phyloP scores from a whole-genome alignment of 78 protist genomes.

The Cavenderia fasciculata region DNA sequence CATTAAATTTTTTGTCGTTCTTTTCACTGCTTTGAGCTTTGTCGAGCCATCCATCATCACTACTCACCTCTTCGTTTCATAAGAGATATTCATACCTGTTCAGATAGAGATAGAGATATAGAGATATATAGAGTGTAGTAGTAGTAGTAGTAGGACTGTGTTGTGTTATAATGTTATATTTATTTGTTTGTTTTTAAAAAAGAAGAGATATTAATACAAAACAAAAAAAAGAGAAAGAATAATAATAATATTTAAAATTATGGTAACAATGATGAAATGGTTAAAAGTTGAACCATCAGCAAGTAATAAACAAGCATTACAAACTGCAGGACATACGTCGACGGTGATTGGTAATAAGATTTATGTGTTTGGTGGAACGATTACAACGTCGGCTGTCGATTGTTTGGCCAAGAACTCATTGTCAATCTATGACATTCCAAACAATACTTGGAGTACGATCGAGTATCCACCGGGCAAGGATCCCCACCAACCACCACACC shows the following conservation, averaged over 20 bases:
- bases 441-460: slow-evolving; percentile 6
- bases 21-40: no score
- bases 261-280: slow-evolving; percentile 25
- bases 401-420: not conserved
- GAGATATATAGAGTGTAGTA: no score
- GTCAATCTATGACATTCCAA: slow-evolving; percentile 24
- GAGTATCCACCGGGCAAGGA: not conserved
- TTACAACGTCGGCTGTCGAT: not conserved
- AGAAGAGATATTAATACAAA: not conserved
- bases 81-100: no score
- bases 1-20: no score
- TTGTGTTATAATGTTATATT: no score
- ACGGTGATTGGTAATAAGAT: slow-evolving; percentile 19
- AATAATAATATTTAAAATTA: no score
- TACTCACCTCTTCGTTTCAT: no score
- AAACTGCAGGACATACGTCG: slow-evolving; percentile 48
- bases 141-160: no score
- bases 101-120: no score
- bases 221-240: not conserved
- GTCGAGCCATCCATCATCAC: no score
- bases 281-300: slow-evolving; percentile 12
- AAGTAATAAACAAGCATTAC: not conserved
- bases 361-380: slow-evolving; percentile 60
- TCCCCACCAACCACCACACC: not conserved
- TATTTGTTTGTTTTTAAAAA: no score